These are phyloP conservation scores for Colletotrichum viniferum DNA, from an alignment of 2,329 filamentous ascomycete species.

Conservation along the genomic window DNA sequence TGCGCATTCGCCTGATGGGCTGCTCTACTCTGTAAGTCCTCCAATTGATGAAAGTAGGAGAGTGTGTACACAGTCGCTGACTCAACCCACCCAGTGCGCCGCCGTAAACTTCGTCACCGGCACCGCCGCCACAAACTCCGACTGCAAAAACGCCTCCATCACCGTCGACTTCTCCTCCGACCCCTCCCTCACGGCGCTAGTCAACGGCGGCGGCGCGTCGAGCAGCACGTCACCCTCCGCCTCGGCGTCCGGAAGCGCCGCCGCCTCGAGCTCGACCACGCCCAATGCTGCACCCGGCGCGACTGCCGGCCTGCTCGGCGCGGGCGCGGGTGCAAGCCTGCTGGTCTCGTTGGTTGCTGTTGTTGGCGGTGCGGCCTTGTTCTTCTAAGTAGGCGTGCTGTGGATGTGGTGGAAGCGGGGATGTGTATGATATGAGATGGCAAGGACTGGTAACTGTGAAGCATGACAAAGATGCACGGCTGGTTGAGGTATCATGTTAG, in stretches of 20 bases:
- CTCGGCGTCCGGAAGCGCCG: not conserved
- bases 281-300: not conserved
- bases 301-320: not conserved
- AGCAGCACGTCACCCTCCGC: not conserved
- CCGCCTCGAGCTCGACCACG: not conserved
- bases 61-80: not conserved
- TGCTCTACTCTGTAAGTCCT: conserved; percentile 57
- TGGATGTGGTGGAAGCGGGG: rapidly evolving
- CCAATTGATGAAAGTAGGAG: not conserved
- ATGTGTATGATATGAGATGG: not conserved
- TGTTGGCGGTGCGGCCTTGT: conserved; percentile 15
- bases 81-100: conserved; percentile 47
- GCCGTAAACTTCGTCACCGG: conserved; percentile 60
- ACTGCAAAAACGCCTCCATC: conserved; percentile 40
- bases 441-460: not conserved
- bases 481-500: not conserved
- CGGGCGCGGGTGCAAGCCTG: not conserved
- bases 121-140: conserved; percentile 31
- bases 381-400: not conserved
- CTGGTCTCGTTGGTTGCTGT: conserved; percentile 7
- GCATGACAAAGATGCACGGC: rapidly evolving
- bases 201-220: conserved; percentile 20
- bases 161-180: conserved; percentile 32
- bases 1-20: conserved; percentile 57
- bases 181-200: conserved; percentile 36